These are phyloP conservation scores for Ascoidea rubescens DNA, from an alignment of 805 yeast genomes.

Conservation along the genomic window DNA sequence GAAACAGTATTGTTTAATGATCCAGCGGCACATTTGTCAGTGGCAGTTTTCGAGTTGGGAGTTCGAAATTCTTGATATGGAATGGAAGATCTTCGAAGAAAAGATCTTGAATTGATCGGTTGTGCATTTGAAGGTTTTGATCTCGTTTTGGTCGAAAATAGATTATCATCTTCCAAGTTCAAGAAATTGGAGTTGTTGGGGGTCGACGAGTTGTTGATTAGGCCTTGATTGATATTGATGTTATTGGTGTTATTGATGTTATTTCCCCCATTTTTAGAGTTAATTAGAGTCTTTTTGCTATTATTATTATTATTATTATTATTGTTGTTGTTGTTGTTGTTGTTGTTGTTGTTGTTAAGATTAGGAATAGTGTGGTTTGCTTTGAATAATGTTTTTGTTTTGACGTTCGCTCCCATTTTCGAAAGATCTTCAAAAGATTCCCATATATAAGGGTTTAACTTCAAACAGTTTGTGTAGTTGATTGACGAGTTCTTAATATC, in stretches of 20 bases:
- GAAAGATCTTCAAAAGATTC: slow-evolving; percentile 75
- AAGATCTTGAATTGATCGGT: slow-evolving; percentile 4
- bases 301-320: slow-evolving; percentile 5
- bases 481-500: slow-evolving; percentile 52
- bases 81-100: slow-evolving; percentile 1
- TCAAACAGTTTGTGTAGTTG: slow-evolving; percentile 55
- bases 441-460: slow-evolving; percentile 68
- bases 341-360: background rate
- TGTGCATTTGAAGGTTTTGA: background rate
- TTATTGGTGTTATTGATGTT: background rate
- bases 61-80: background rate
- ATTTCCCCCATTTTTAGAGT: background rate
- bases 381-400: slow-evolving; percentile 40
- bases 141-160: background rate
- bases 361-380: background rate
- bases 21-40: background rate
- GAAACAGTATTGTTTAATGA: background rate
- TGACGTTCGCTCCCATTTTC: slow-evolving; percentile 54
- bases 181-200: background rate
- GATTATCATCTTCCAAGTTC: background rate
- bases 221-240: background rate
- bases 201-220: background rate
- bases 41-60: too few relatives aligned
- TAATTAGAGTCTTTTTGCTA: background rate
- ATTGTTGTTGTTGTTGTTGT: background rate